Percentiles rank a stretch among this genome's conserved stretches.
These are phyloP conservation scores for Phlyctochytrium bullatum DNA, from an alignment of 192 early-diverging fungal species.

Conservation along the genomic window DNA sequence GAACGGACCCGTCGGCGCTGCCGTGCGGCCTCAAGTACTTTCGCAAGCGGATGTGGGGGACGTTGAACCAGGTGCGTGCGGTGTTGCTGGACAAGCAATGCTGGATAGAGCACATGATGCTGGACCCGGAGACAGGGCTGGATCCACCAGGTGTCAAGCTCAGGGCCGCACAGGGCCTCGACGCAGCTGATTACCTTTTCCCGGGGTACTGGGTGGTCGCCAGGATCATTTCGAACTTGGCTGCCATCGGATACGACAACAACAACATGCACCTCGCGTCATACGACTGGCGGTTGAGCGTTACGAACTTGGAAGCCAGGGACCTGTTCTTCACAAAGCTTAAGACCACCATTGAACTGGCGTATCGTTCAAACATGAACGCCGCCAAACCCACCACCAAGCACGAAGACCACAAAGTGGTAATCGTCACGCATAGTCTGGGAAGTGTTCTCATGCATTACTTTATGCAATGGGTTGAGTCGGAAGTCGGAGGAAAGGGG, in stretches of 20 bases:
- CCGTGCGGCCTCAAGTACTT: conserved; percentile 80
- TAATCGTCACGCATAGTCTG: conserved; percentile 69
- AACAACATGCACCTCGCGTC: conserved; percentile 83
- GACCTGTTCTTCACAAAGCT: conserved; percentile 82
- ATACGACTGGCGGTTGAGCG: conserved; percentile 88
- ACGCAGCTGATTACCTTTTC: conserved; percentile 88
- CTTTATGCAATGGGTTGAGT: conserved; percentile 87
- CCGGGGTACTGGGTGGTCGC: conserved; percentile 91
- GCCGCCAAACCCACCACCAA: conserved; percentile 1
- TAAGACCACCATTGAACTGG: conserved; percentile 67
- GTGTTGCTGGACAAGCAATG: conserved; percentile 82
- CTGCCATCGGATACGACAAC: conserved; percentile 79
- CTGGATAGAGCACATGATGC: conserved; percentile 80
- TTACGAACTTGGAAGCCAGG: conserved; percentile 71
- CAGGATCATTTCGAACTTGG: conserved; percentile 71
- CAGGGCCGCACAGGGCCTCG: conserved; percentile 78
- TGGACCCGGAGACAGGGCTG: conserved; percentile 77
- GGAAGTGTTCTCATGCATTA: conserved; percentile 70
- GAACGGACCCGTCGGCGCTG: conserved; percentile 10
- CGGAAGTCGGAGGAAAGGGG: conserved; percentile 60
- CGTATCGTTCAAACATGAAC: conserved; percentile 23
- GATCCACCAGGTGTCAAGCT: conserved; percentile 81
- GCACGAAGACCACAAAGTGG: conserved; percentile 54
- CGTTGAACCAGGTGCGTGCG: conserved; percentile 74
- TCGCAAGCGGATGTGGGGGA: conserved; percentile 84